Evolutionary conservation across 176 grass and related monocot genomes (phyloP).

Genomic region (Rhynchospora pubera): DNA sequence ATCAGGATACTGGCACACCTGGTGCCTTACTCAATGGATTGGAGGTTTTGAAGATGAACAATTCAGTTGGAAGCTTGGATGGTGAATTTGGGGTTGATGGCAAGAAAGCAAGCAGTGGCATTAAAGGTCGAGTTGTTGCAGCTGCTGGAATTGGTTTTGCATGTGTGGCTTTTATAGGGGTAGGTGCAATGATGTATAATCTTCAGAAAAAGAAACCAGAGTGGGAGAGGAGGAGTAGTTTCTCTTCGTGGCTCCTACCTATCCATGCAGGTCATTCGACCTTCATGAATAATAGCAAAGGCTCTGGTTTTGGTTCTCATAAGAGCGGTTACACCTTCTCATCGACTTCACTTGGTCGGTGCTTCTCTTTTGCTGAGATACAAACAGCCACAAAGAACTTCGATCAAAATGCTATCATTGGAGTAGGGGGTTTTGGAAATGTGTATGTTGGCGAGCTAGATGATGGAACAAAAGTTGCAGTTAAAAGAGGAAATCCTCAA

Average conservation of each 20-base stretch:
- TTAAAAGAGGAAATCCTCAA: constrained; percentile 84
- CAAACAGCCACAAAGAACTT: constrained; percentile 71
- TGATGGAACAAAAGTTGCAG: constrained; percentile 79
- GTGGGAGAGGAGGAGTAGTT: constrained; percentile 82
- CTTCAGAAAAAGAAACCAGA: constrained; percentile 74
- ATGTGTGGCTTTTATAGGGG: constrained; percentile 73
- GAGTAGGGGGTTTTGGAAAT: constrained; percentile 93
- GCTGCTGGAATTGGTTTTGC: constrained; percentile 76
- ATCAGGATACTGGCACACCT: constrained; percentile 43
- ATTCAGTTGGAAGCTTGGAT: constrained; percentile 69
- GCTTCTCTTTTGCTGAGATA: constrained; percentile 81
- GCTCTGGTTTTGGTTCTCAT: constrained; percentile 47
- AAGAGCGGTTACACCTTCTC: constrained; percentile 83
- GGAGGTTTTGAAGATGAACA: constrained; percentile 87
- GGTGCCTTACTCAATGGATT: constrained; percentile 87
- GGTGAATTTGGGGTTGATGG: constrained; percentile 93
- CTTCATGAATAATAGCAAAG: constrained; percentile 55
- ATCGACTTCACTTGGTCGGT: constrained; percentile 54
- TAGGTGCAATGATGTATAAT: constrained; percentile 82
- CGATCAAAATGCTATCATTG: constrained; percentile 72
- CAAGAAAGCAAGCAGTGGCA: constrained; percentile 36
- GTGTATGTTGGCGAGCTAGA: constrained; percentile 86
- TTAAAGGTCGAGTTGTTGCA: constrained; percentile 34
- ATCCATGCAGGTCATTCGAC: constrained; percentile 71
- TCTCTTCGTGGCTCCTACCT: constrained; percentile 94